Base-by-base conservation (phyloP, 2,329 filamentous ascomycete species). In the Neofusicoccum sp. region DNA sequence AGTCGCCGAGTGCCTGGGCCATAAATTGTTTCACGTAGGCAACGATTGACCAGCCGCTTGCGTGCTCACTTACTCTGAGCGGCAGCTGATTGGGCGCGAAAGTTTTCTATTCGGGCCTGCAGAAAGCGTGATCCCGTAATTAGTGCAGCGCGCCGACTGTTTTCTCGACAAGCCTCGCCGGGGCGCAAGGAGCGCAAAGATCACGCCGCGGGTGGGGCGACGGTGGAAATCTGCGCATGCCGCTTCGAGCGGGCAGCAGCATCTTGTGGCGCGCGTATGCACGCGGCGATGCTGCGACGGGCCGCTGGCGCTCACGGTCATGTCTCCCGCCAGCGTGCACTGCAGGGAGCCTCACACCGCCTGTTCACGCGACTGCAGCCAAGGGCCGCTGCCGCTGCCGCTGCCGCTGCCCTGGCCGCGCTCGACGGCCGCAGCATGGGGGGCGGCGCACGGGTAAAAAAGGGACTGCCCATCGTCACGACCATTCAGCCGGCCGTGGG, bases 331-430 rank as follows among this genome's bases (percentile, higher is more conserved):
- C 56, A 45, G 56, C 56, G 56, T 41, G 44, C n/a, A 60, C 22
- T 22, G 56, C 56, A 60, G 56, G 56, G 56, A 47, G 43, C 43
- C 56, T 60, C 56, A 60, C 56, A 60, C 56, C 56, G 56, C 56
- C 56, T 49, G 45, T 60, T 60, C 56, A 31, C 16, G 45, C 56
- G 44, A 37, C 56, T 48, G 56, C 56, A 37, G 41, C 56, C 56
- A 47, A 48, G 56, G 44, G 56, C 56, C 39, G 39, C 37, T 16
- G 54, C 39, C 39, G 54, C 41, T 36, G 39, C 29, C 52, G 39
- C 39, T 39, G 52, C 47, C 12, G 14, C n/a, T 49, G 29, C 47
- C 47, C 47, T 49, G n/a, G 48, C 48, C 48, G 48, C 31, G 31
- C 16, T 50, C 48, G 4, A 36, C 22, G 56, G 56, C 48, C 49